A percentile compares a stretch with the other conserved stretches of the same genome.
Conservation (phyloP, 2,329 filamentous ascomycete genomes). For the Clonostachys solani region DNA sequence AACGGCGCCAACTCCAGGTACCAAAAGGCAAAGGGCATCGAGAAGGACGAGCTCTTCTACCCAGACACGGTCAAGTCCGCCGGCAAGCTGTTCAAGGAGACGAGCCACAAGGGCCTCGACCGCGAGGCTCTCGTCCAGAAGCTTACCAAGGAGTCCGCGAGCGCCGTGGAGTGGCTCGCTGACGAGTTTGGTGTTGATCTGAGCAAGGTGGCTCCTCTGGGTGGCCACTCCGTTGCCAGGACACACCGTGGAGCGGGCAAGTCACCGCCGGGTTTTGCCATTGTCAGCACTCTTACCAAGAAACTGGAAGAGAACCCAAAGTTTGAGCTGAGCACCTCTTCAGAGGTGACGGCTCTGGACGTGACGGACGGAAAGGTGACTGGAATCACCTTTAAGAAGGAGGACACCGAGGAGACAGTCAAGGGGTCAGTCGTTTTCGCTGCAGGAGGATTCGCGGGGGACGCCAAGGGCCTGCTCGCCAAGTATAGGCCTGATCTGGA, state of each 20-base stretch:
- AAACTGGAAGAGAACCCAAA: not conserved
- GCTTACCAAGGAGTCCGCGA: slow-evolving; percentile 41
- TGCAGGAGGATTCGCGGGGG: slow-evolving; percentile 58
- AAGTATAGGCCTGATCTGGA: slow-evolving; percentile 54
- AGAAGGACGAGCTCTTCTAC: slow-evolving; percentile 38
- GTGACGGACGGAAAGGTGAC: not conserved
- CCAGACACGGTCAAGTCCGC: slow-evolving; percentile 54
- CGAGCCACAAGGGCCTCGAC: slow-evolving; percentile 13
- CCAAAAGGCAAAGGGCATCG: slow-evolving; percentile 34
- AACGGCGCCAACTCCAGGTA: slow-evolving; percentile 57
- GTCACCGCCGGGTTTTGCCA: not conserved
- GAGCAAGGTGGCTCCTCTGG: slow-evolving; percentile 51
- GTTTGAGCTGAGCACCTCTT: not conserved
- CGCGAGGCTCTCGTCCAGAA: slow-evolving; percentile 39
- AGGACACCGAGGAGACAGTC: not conserved
- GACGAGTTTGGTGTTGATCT: slow-evolving; percentile 55
- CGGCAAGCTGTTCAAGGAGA: slow-evolving; percentile 30
- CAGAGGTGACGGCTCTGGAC: not conserved
- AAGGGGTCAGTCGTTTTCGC: slow-evolving; percentile 54
- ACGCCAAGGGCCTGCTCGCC: slow-evolving; percentile 50
- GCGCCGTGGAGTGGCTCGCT: slow-evolving; percentile 51
- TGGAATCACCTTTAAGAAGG: not conserved
- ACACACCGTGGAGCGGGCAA: not conserved
- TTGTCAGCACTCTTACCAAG: not conserved
- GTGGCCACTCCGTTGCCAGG: slow-evolving; percentile 46